These are phyloP conservation scores for Hyaloscypha bicolor DNA, from an alignment of 495 filamentous ascomycete species.

Conservation along the genomic window DNA sequence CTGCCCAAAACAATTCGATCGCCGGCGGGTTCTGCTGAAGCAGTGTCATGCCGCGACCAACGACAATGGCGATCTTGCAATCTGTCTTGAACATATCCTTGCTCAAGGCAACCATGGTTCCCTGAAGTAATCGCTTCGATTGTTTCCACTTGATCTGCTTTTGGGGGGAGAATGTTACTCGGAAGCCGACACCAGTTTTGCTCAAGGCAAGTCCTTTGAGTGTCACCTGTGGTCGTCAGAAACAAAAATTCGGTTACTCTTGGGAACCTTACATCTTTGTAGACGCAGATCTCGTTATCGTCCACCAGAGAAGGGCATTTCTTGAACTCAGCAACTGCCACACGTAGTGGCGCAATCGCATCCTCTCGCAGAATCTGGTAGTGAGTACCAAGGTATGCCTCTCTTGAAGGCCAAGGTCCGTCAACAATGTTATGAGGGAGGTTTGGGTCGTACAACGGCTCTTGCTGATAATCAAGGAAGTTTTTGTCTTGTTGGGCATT, in stretches of 20 bases:
- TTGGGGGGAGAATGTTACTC: conserved; percentile 61
- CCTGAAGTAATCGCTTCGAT: conserved; percentile 60
- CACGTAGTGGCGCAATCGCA: conserved; percentile 48
- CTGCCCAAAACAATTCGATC: conserved; percentile 66
- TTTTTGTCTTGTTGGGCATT: background rate
- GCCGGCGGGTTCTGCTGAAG: conserved; percentile 60
- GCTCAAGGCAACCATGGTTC: conserved; percentile 61
- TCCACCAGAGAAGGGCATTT: conserved; percentile 41
- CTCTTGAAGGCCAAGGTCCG: conserved; percentile 47
- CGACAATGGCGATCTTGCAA: conserved; percentile 63
- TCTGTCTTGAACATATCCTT: conserved; percentile 54
- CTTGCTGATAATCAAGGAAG: conserved; percentile 26
- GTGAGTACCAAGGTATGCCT: conserved; percentile 51
- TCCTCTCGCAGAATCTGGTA: conserved; percentile 59
- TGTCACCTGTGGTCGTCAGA: conserved; percentile 18
- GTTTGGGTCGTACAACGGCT: conserved; percentile 32
- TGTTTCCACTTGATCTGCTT: conserved; percentile 67
- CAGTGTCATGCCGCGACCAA: conserved; percentile 50
- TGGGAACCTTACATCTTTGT: conserved; percentile 29
- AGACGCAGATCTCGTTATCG: conserved; percentile 21
- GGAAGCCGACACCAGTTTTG: conserved; percentile 53
- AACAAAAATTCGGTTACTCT: background rate
- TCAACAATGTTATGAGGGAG: conserved; percentile 43
- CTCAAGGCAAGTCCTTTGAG: conserved; percentile 19
- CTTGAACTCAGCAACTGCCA: conserved; percentile 46